Evolutionary conservation across 441 rosid species (phyloP).

Genomic region (Erodium chrysanthum): DNA sequence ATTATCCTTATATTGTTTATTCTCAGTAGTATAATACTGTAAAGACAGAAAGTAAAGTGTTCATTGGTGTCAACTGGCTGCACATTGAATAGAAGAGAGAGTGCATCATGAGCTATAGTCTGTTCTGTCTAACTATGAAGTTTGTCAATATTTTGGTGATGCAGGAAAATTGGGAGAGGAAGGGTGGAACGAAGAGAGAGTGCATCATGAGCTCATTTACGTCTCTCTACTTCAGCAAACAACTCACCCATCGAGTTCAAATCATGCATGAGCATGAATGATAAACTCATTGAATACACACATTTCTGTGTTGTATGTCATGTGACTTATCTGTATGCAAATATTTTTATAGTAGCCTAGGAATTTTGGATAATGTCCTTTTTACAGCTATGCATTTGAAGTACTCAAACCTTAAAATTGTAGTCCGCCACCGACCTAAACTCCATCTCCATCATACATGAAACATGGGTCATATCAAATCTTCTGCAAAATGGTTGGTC

Average conservation of each 20-base stretch:
- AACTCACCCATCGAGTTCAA: too few relatives aligned
- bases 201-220: too few relatives aligned
- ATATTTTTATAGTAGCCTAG: too few relatives aligned
- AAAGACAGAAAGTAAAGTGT: neutral
- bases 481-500: neutral
- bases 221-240: too few relatives aligned
- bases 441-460: neutral
- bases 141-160: neutral
- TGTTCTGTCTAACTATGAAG: neutral
- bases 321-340: too few relatives aligned
- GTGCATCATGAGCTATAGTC: too few relatives aligned
- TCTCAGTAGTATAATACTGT: neutral
- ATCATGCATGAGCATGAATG: too few relatives aligned
- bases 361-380: too few relatives aligned
- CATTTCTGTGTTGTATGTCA: too few relatives aligned
- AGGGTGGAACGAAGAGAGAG: neutral
- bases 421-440: neutral
- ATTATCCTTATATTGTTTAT: neutral
- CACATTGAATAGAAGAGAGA: neutral
- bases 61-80: neutral
- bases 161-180: conserved; percentile 6
- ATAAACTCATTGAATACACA: too few relatives aligned
- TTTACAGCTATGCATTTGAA: too few relatives aligned
- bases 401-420: neutral
- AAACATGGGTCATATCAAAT: neutral